These are phyloP conservation scores for Eutypa lata DNA, from an alignment of 2,329 filamentous ascomycete genomes.

Conservation along the genomic window DNA sequence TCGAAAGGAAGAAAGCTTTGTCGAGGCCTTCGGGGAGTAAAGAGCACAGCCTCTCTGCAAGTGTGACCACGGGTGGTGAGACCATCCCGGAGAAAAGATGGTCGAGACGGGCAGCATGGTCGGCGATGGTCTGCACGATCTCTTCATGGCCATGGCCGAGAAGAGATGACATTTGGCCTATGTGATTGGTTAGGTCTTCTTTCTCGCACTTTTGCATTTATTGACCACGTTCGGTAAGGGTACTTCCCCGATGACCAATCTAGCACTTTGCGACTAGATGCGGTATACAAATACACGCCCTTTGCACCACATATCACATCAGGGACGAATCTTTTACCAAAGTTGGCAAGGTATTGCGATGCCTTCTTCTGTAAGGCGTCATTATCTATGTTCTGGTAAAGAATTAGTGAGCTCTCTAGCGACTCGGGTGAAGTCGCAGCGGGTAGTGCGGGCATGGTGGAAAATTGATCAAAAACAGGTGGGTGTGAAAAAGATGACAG, in stretches of 20 bases:
- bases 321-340: slow-evolving; percentile 23
- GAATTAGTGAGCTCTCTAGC: not conserved
- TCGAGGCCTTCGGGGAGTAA: slow-evolving; percentile 48
- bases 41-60: slow-evolving; percentile 48
- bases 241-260: slow-evolving; percentile 49
- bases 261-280: slow-evolving; percentile 43
- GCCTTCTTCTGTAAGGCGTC: not conserved
- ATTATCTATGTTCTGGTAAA: not conserved
- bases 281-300: slow-evolving; percentile 44
- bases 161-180: slow-evolving; percentile 56
- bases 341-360: slow-evolving; percentile 16
- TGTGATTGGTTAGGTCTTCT: no score
- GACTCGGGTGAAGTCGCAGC: not conserved
- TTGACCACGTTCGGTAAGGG: no score
- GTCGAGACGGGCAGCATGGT: slow-evolving; percentile 50
- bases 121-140: slow-evolving; percentile 49
- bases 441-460: no score
- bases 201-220: no score
- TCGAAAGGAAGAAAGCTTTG: slow-evolving; percentile 56
- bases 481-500: no score
- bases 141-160: slow-evolving; percentile 57
- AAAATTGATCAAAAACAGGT: no score
- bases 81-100: slow-evolving; percentile 60
- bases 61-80: slow-evolving; percentile 52
- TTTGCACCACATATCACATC: slow-evolving; percentile 39